Evolutionary conservation across 2,329 filamentous ascomycete species (phyloP), one percentile per base, ranked within the genome.

Genomic region (Colletotrichum truncatum): DNA sequence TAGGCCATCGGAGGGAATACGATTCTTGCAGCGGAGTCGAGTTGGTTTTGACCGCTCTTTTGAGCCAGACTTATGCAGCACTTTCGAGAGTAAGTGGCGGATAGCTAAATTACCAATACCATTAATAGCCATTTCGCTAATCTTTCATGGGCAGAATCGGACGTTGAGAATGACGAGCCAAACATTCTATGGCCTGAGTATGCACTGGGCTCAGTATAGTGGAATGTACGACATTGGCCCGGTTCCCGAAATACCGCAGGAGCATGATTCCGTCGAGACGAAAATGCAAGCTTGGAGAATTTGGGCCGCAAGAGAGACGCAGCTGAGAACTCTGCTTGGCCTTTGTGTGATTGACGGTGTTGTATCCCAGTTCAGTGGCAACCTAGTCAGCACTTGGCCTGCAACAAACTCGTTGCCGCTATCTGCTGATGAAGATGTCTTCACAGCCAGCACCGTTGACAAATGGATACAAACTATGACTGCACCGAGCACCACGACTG

Each of bases 151-250:
- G 16, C 18, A 56, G 53, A 46, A 56, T 9, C 53, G 26, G 16
- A 56, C 53, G 16, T 18, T 56, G 14, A 45, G 53, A 25, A 56
- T 56, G 53, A 56, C 53, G 1, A 56, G 53, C 18, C 53, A 56
- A n/a, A 56, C 53, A 3, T 56, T 56, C 9, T 56, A 56, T 6
- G 53, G 53, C 11, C 26, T 56, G n/a, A 56, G 53, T 3, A 56
- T 56, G 53, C 53, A 56, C 16, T 56, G 53, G 53, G 53, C 53
- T 1, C 53, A 56, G 25, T 56, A 56, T 9, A 45, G 53, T 30
- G 53, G 53, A 2, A 56, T 56, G 53, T 56, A 56, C 2, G 53
- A 56, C 18, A 18, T 46, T 11, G 11, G 21, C 4, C 51, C 51
- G n/a, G n/a, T 4, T 25, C 25, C 36, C 36, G 51, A n/a, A 12